Evolutionary conservation across 2,329 filamentous ascomycete species (phyloP), one percentile per base, ranked within the genome.

Genomic region (Metarhizium brunneum): DNA sequence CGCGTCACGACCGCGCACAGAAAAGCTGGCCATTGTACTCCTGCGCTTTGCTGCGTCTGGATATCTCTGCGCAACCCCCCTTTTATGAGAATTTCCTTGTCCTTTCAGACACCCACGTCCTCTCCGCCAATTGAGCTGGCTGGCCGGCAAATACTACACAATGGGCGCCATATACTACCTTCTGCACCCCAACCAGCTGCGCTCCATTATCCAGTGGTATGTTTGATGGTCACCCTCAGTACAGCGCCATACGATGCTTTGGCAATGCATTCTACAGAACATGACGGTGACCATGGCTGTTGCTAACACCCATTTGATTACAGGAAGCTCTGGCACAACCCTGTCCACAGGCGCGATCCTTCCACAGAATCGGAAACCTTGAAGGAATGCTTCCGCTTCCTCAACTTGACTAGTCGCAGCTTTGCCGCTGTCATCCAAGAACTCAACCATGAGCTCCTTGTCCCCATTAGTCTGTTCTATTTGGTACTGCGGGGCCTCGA

Each of bases 261-360:
- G 25, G 25, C 25, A 25, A 25, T 25, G 25, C 25, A 25, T 25
- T 4, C 25, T 25, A 25, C 25, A 25, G 25, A 4, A 25, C 43
- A 25, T 47, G 7, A 25, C 43, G 6, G n/a, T n/a, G 4, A 30
- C 10, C 20, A 18, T 30, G 25, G 14, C 20, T 7, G 30, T 30
- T 6, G 56, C 63, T 67, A 53, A 65, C 65, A 11, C 11, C 25
- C 13, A 6, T 30, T 6, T 6, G 36, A 43, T 32, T 58, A 51
- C 67, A 96, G 91, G 91, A 96, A 95, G 76, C 76, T 95, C 64
- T 97, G 92, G 91, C 94, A 97, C 76, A 90, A 95, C 61, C 87
- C 94, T 13, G 90, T 96, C 20, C 90, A 97, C 76, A 82, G 80
- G 68, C 89, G 92, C 68, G 82, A 96, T 66, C 79, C 83, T 60